phyloP scores from a whole-genome alignment of 2,329 filamentous ascomycete species.

The Thelonectria rubi region DNA sequence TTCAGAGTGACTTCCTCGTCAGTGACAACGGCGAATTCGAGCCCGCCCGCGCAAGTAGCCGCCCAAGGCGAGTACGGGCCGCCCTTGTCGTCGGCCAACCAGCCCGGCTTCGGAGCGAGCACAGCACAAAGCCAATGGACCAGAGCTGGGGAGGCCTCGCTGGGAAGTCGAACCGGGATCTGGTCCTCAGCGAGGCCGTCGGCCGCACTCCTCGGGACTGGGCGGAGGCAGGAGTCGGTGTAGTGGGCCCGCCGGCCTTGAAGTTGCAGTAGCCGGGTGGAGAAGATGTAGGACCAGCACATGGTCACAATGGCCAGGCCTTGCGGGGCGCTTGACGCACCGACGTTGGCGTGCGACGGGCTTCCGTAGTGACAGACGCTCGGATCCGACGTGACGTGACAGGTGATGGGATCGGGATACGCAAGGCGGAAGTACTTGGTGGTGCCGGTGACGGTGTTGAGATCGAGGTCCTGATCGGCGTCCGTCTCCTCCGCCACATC shows the following conservation, averaged over 20 bases:
- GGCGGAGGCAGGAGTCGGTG: slow-evolving; percentile 37
- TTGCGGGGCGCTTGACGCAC: slow-evolving; percentile 34
- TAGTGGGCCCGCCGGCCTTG: slow-evolving; percentile 38
- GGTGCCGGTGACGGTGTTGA: slow-evolving; percentile 35
- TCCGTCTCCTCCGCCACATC: slow-evolving; percentile 21
- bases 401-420: slow-evolving; percentile 36
- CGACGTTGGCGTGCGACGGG: slow-evolving; percentile 23
- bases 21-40: slow-evolving; percentile 36
- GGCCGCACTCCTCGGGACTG: slow-evolving; percentile 32
- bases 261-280: slow-evolving; percentile 42
- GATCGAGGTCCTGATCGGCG: slow-evolving; percentile 29
- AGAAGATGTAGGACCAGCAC: slow-evolving; percentile 44
- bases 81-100: slow-evolving; percentile 33
- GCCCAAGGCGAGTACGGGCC: slow-evolving; percentile 35
- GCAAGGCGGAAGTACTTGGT: slow-evolving; percentile 42
- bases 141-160: slow-evolving; percentile 33
- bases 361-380: slow-evolving; percentile 34
- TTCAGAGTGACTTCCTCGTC: slow-evolving; percentile 32
- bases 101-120: slow-evolving; percentile 35
- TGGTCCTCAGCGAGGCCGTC: slow-evolving; percentile 28
- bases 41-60: slow-evolving; percentile 27
- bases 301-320: slow-evolving; percentile 41
- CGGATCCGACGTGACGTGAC: slow-evolving; percentile 35
- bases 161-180: slow-evolving; percentile 35
- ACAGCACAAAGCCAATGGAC: slow-evolving; percentile 43